Conservation (phyloP, 768 basidiomycete species). For the Myochromella boudieri region DNA sequence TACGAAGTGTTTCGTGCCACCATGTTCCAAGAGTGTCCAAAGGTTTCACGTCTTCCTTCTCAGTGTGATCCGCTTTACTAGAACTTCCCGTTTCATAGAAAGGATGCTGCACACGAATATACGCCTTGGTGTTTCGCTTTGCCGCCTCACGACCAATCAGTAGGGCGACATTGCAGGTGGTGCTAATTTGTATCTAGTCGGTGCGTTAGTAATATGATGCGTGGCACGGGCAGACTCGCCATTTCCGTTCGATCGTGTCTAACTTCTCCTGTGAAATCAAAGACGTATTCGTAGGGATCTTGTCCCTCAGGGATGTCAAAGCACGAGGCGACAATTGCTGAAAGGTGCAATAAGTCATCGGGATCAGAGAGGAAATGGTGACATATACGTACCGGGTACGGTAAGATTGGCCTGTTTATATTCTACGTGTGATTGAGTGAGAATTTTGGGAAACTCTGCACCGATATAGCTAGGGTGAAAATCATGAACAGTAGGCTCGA, state of each 20-base stretch:
- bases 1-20: slow-evolving; percentile 87
- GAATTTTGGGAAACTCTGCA: slow-evolving; percentile 65
- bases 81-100: slow-evolving; percentile 65
- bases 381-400: slow-evolving; percentile 52
- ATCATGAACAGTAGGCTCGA: not conserved
- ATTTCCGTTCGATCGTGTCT: slow-evolving; percentile 72
- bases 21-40: slow-evolving; percentile 69
- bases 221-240: slow-evolving; percentile 40
- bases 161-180: slow-evolving; percentile 69
- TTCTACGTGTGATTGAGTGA: slow-evolving; percentile 70
- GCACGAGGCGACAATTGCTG: slow-evolving; percentile 65
- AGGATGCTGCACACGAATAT: slow-evolving; percentile 74
- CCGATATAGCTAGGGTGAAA: slow-evolving; percentile 65
- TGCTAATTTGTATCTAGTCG: slow-evolving; percentile 70
- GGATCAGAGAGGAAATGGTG: slow-evolving; percentile 4
- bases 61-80: slow-evolving; percentile 62
- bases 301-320: slow-evolving; percentile 75
- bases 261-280: slow-evolving; percentile 84
- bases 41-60: slow-evolving; percentile 77
- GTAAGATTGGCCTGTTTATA: slow-evolving; percentile 84
- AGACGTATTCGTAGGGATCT: slow-evolving; percentile 75
- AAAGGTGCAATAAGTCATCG: slow-evolving; percentile 15
- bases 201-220: slow-evolving; percentile 9
- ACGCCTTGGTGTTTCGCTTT: slow-evolving; percentile 75
- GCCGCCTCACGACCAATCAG: slow-evolving; percentile 76